phyloP scores from a whole-genome alignment of 2,329 filamentous ascomycete species.

The Pochonia chlamydosporia region DNA sequence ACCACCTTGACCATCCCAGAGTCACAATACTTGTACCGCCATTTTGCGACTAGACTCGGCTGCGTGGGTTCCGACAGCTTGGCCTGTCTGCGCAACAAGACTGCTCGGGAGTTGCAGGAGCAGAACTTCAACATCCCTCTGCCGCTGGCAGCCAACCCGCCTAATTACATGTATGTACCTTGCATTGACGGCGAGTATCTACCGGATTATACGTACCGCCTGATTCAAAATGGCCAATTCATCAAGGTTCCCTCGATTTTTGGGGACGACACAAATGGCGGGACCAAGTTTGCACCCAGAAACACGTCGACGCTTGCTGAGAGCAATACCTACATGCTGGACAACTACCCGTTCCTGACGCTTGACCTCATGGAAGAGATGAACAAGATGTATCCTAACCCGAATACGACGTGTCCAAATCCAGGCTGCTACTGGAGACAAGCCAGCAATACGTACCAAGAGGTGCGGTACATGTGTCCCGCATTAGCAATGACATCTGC shows the following conservation, averaged over 20 bases:
- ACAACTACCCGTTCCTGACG: conserved; percentile 27
- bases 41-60: conserved; percentile 36
- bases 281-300: conserved; percentile 28
- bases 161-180: conserved; percentile 49
- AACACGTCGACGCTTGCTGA: conserved; percentile 24
- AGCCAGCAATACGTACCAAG: conserved; percentile 27
- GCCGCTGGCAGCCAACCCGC: conserved; percentile 22
- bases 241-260: conserved; percentile 48
- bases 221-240: conserved; percentile 43
- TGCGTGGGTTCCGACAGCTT: conserved; percentile 35
- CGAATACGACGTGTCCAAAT: conserved; percentile 24
- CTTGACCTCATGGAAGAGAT: conserved; percentile 24
- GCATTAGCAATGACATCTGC: conserved; percentile 23
- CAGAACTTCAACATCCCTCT: conserved; percentile 33
- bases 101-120: conserved; percentile 34
- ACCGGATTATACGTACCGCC: conserved; percentile 41
- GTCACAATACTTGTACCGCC: conserved; percentile 47
- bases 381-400: conserved; percentile 29
- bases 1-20: conserved; percentile 39
- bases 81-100: conserved; percentile 38
- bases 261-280: conserved; percentile 32
- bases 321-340: conserved; percentile 26
- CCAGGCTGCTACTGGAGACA: conserved; percentile 32
- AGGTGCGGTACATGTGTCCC: conserved; percentile 30
- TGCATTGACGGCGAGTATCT: conserved; percentile 50